Conservation (phyloP, 129 eudicot species). For the Silybum marianum region DNA sequence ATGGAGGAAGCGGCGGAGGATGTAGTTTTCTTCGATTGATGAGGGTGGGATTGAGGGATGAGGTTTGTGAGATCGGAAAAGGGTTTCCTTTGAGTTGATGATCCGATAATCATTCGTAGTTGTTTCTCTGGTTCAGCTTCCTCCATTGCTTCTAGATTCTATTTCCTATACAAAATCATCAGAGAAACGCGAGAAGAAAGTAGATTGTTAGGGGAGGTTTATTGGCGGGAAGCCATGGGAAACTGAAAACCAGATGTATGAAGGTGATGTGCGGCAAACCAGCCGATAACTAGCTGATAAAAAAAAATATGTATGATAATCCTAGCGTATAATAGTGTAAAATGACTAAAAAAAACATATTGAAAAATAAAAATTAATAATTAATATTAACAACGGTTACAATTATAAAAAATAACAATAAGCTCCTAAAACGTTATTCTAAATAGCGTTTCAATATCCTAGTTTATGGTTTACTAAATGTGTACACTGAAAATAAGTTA, state of each 20-base stretch:
- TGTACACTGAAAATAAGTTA: too few relatives aligned
- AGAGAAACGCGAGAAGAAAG: not conserved
- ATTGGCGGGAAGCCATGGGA: constrained; percentile 16
- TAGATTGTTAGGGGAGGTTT: not conserved
- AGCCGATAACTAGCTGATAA: too few relatives aligned
- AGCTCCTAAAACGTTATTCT: too few relatives aligned
- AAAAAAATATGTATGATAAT: too few relatives aligned
- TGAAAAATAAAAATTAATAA: too few relatives aligned
- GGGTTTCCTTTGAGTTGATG: constrained; percentile 36
- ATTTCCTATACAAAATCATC: not conserved
- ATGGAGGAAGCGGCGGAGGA: not conserved
- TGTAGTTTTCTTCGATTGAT: constrained; percentile 7
- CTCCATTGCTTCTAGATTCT: constrained; percentile 14
- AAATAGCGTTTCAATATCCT: too few relatives aligned
- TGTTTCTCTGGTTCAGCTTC: constrained; percentile 24
- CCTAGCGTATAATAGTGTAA: too few relatives aligned
- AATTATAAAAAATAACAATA: too few relatives aligned
- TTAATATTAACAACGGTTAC: too few relatives aligned
- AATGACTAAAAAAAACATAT: too few relatives aligned
- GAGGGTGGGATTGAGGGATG: constrained; percentile 16
- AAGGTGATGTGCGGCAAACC: too few relatives aligned
- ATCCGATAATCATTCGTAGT: not conserved
- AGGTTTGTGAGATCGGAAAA: constrained; percentile 43
- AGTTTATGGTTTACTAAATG: too few relatives aligned
- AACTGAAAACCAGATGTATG: not conserved